phyloP scores from a whole-genome alignment of 2,329 filamentous ascomycete genomes.

The Didymella arachidicola region DNA sequence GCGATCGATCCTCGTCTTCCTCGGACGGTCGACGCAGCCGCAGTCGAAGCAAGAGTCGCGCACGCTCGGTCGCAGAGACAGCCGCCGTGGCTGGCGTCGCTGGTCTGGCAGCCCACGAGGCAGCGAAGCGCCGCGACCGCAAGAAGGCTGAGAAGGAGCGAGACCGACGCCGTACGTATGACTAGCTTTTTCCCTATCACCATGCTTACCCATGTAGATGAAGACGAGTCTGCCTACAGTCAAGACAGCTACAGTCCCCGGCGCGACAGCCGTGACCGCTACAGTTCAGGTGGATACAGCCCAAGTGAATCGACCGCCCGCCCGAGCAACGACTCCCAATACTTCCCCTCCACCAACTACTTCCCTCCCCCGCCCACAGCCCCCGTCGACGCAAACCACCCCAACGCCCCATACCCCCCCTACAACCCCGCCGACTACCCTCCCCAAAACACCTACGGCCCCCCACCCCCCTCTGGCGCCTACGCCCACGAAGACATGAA shows the following conservation, averaged over 20 bases:
- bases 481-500: constrained; percentile 43
- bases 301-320: constrained; percentile 46
- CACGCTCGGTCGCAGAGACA: constrained; percentile 61
- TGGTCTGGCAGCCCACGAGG: constrained; percentile 65
- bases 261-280: constrained; percentile 18
- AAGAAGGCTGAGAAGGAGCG: constrained; percentile 63
- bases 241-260: constrained; percentile 42
- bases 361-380: constrained; percentile 58
- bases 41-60: constrained; percentile 58
- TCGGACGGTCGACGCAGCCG: constrained; percentile 51
- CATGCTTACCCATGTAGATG: constrained; percentile 37
- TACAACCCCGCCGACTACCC: constrained; percentile 57
- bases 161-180: constrained; percentile 59
- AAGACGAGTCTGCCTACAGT: constrained; percentile 49
- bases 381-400: constrained; percentile 36
- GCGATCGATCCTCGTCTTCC: constrained; percentile 54
- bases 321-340: constrained; percentile 41
- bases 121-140: constrained; percentile 63
- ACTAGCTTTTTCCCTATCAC: constrained; percentile 2
- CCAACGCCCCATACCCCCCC: constrained; percentile 40
- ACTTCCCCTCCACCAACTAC: constrained; percentile 57
- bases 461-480: constrained; percentile 36
- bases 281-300: constrained; percentile 33
- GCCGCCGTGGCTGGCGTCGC: constrained; percentile 66
- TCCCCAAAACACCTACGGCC: constrained; percentile 36